phyloP scores from a whole-genome alignment of 2,329 filamentous ascomycete genomes.

The Alternaria rosae region DNA sequence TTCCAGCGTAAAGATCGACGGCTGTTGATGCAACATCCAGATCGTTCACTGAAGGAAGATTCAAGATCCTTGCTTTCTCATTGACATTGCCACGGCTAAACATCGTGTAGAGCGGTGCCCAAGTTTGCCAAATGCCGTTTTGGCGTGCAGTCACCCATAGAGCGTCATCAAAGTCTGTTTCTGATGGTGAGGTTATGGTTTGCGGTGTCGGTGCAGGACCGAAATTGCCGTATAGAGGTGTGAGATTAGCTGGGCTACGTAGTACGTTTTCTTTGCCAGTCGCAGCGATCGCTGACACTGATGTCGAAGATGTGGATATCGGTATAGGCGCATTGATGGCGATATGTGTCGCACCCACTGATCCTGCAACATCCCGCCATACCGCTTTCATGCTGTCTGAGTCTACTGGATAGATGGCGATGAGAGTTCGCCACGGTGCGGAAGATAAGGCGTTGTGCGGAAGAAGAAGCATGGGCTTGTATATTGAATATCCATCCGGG shows the following conservation, averaged over 20 bases:
- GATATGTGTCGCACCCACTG: constrained; percentile 62
- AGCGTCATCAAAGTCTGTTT: constrained; percentile 67
- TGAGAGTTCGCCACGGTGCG: constrained; percentile 43
- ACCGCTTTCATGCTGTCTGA: constrained; percentile 34
- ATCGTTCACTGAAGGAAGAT: constrained; percentile 44
- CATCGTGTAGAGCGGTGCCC: constrained; percentile 92
- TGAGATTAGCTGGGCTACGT: constrained; percentile 74
- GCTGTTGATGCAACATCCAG: constrained; percentile 36
- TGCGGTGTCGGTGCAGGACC: constrained; percentile 57
- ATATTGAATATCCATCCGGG: constrained; percentile 60
- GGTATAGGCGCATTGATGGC: constrained; percentile 67
- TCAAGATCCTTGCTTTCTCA: constrained; percentile 81
- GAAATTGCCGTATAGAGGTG: constrained; percentile 77
- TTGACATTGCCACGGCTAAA: constrained; percentile 90
- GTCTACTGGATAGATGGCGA: constrained; percentile 32
- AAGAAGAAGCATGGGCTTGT: constrained; percentile 65
- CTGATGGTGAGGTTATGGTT: constrained; percentile 32
- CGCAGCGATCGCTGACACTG: background rate
- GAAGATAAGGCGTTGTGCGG: constrained; percentile 56
- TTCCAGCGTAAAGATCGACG: constrained; percentile 88
- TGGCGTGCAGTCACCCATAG: constrained; percentile 84
- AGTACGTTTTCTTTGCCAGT: constrained; percentile 66
- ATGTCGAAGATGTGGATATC: constrained; percentile 17
- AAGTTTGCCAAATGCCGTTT: constrained; percentile 78
- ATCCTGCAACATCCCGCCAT: constrained; percentile 39